phyloP scores from a whole-genome alignment of 352 stramenopile species.

The Thraustochytrium sp. region DNA sequence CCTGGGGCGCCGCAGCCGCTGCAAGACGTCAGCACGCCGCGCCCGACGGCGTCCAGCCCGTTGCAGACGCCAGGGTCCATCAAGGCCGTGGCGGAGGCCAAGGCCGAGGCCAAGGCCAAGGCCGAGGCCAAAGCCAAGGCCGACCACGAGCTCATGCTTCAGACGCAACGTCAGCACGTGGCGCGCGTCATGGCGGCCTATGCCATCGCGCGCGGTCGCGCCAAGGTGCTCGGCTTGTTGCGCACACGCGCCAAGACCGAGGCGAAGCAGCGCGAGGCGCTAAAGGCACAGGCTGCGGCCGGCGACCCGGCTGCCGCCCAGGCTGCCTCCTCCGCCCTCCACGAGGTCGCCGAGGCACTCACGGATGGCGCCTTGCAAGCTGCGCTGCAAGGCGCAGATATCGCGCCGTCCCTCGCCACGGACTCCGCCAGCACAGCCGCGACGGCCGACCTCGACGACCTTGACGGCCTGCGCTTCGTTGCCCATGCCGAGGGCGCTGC shows the following conservation, averaged over 20 bases:
- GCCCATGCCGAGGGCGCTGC: background rate
- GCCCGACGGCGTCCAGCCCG: no score
- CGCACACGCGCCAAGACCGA: background rate
- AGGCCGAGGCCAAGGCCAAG: no score
- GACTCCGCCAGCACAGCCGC: no score
- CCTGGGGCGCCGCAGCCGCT: no score
- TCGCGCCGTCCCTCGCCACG: no score
- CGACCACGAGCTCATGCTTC: background rate
- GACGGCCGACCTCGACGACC: background rate
- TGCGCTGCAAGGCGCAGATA: no score
- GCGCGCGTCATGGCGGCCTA: conserved; percentile 4
- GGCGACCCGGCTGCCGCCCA: background rate
- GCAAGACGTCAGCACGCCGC: no score
- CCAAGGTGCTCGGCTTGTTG: background rate
- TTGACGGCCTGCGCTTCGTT: background rate
- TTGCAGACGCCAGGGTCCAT: no score
- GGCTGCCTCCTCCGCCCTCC: background rate
- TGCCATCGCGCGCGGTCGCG: background rate
- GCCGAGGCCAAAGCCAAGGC: background rate
- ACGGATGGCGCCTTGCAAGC: background rate
- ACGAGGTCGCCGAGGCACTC: background rate
- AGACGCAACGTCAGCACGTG: background rate
- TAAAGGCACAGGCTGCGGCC: background rate
- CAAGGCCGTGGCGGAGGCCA: no score
- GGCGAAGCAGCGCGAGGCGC: background rate